A percentile compares a stretch with the other conserved stretches of the same genome.
Evolutionary conservation across 768 basidiomycete species (phyloP).

Genomic region (Russula emetica): DNA sequence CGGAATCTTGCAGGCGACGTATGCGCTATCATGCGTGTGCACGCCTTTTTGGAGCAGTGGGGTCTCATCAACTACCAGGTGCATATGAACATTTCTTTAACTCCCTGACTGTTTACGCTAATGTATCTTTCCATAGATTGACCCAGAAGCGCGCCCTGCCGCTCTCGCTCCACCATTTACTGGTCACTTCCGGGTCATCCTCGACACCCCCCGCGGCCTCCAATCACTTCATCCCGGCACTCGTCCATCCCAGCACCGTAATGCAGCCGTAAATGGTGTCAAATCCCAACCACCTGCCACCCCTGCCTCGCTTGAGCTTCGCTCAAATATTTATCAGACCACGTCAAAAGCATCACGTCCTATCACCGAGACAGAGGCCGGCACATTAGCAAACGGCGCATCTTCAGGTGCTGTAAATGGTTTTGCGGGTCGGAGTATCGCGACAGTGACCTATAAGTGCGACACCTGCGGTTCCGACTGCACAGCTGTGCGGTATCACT

Average conservation of each 20-base stretch:
- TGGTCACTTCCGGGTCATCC: slow-evolving; percentile 95
- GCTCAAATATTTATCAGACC: slow-evolving; percentile 83
- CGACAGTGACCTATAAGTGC: slow-evolving; percentile 63
- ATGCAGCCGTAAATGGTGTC: slow-evolving; percentile 44
- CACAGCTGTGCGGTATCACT: slow-evolving; percentile 83
- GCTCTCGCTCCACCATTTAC: slow-evolving; percentile 96
- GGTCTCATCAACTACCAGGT: slow-evolving; percentile 99
- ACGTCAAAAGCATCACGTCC: slow-evolving; percentile 77
- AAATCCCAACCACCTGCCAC: slow-evolving; percentile 40
- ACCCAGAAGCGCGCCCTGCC: slow-evolving; percentile 93
- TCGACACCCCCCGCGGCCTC: slow-evolving; percentile 94
- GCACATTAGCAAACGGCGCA: slow-evolving; percentile 53
- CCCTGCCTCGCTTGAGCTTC: slow-evolving; percentile 80
- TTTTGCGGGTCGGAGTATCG: slow-evolving; percentile 32
- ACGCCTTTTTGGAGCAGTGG: slow-evolving; percentile 99
- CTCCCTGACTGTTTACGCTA: slow-evolving; percentile 2
- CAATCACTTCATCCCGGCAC: slow-evolving; percentile 89
- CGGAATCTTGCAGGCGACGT: slow-evolving; percentile 97
- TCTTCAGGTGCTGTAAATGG: slow-evolving; percentile 44
- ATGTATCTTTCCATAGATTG: slow-evolving; percentile 57
- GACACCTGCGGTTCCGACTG: slow-evolving; percentile 96
- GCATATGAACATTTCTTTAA: slow-evolving; percentile 28
- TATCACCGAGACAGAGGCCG: slow-evolving; percentile 65
- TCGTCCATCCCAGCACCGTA: slow-evolving; percentile 46
- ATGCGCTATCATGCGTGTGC: slow-evolving; percentile 97